These are phyloP conservation scores for Fusarium bactridioides DNA, from an alignment of 2,329 filamentous ascomycete species.

Conservation along the genomic window DNA sequence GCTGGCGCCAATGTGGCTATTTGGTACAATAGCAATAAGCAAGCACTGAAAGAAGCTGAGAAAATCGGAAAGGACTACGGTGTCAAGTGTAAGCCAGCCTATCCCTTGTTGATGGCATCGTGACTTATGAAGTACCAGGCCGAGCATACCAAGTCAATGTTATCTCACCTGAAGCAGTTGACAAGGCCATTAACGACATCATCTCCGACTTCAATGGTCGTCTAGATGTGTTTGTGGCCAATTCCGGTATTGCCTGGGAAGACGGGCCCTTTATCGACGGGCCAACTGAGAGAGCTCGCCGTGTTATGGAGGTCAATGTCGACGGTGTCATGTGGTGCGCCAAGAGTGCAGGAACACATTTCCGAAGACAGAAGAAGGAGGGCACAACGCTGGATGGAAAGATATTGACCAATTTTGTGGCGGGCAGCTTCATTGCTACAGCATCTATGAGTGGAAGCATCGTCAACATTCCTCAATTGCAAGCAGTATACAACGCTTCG, in stretches of 20 bases:
- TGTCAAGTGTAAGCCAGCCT: constrained; percentile 65
- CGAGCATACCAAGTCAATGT: constrained; percentile 71
- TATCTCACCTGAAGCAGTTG: constrained; percentile 59
- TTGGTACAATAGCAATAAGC: constrained; percentile 76
- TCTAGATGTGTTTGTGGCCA: constrained; percentile 81
- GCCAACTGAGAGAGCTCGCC: constrained; percentile 67
- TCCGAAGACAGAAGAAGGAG: constrained; percentile 73
- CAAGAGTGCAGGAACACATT: constrained; percentile 73
- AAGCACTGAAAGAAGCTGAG: constrained; percentile 67
- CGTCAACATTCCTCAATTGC: constrained; percentile 78
- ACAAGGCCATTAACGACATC: constrained; percentile 59
- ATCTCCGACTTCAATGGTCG: constrained; percentile 75
- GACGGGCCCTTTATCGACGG: constrained; percentile 73
- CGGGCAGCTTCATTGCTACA: constrained; percentile 79
- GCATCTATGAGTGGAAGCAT: constrained; percentile 82
- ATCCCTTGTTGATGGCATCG: neutral
- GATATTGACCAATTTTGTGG: constrained; percentile 65
- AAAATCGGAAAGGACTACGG: constrained; percentile 71
- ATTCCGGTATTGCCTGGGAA: constrained; percentile 78
- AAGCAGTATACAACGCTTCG: constrained; percentile 76
- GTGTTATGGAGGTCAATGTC: constrained; percentile 75
- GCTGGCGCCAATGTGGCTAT: constrained; percentile 76
- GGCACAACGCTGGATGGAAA: constrained; percentile 69
- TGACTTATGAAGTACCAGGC: constrained; percentile 52
- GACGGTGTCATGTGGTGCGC: constrained; percentile 83